These are phyloP conservation scores for Brassica incana DNA, from an alignment of 345 rosid species.

Conservation along the genomic window DNA sequence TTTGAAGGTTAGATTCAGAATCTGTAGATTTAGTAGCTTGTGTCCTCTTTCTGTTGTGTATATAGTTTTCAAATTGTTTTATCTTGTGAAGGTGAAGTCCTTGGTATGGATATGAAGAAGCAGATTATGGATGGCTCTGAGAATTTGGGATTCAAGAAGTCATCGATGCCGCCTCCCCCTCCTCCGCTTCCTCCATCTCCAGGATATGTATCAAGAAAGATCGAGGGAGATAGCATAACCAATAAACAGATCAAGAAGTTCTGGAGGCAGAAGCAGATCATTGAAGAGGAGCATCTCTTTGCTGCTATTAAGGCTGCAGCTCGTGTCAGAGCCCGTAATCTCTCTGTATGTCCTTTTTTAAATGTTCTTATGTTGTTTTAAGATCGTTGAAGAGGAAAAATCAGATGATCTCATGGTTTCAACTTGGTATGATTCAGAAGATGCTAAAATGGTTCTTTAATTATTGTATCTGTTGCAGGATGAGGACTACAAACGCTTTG, in stretches of 20 bases:
- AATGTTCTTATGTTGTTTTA: constrained; percentile 8
- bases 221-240: constrained; percentile 53
- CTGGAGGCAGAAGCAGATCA: constrained; percentile 71
- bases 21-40: constrained; percentile 33
- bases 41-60: constrained; percentile 20
- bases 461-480: constrained; percentile 42
- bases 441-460: neutral
- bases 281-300: constrained; percentile 81
- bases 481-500: constrained; percentile 60
- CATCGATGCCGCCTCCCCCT: constrained; percentile 34
- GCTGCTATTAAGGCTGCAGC: constrained; percentile 94
- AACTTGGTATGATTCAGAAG: neutral
- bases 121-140: constrained; percentile 37
- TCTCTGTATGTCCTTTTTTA: constrained; percentile 51
- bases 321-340: constrained; percentile 63
- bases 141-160: constrained; percentile 31
- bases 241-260: constrained; percentile 76
- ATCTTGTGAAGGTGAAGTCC: constrained; percentile 1
- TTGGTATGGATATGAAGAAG: constrained; percentile 45
- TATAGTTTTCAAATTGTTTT: constrained; percentile 7
- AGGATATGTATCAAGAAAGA: constrained; percentile 44
- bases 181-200: constrained; percentile 58
- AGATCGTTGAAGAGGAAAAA: neutral
- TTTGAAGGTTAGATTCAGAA: constrained; percentile 67
- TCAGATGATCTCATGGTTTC: neutral